Evolutionary conservation across 202 grass and related monocot species (phyloP), one percentile per base, ranked within the genome.

Genomic region (Eragrostis tef): DNA sequence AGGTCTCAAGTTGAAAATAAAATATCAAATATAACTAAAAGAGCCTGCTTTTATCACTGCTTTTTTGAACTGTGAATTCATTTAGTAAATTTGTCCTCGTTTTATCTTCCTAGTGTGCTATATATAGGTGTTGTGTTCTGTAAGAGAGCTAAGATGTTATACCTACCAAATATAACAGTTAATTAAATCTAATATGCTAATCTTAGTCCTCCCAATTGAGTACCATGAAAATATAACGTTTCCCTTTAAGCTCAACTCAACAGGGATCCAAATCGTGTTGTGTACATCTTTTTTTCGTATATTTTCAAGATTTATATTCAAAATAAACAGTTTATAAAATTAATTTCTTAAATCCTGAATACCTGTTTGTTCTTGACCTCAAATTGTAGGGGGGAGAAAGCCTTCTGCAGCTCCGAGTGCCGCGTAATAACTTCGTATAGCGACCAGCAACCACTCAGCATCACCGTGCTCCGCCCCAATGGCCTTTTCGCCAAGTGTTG

Each of bases 341-440:
- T 34, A 49, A 46, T 12, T 44, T 29, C 54, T 64, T 5, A 15
- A 24, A 69, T 57, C 24, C 10, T 59, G 11, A 6, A 16, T 43
- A 29, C 42, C 10, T 58, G 9, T 64, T 31, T n/a, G 26, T 69
- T 71, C 71, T 66, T 87, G 62, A 11, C 29, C 53, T 73, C 15
- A 4, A 73, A 59, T 61, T 77, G 57, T 7, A 80, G 83, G 57
- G 83, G 90, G 24, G 89, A 91, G 67, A 91, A 88, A 56, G 89
- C 83, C 45, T 91, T 88, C 67, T 91, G 89, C 78, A 88, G 86
- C 63, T 63, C 75, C 6, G 82, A 88, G 58, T 88, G 86, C 68
- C 79, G n/a, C n/a, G n/a, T n/a, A n/a, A n/a, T n/a, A n/a, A n/a
- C n/a, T n/a, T n/a, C n/a, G n/a, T n/a, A n/a, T n/a, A n/a, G n/a